A percentile compares a stretch with the other conserved stretches of the same genome.
Conservation (phyloP, 2,329 filamentous ascomycete species). For the Trichoderma cornu-damae region DNA sequence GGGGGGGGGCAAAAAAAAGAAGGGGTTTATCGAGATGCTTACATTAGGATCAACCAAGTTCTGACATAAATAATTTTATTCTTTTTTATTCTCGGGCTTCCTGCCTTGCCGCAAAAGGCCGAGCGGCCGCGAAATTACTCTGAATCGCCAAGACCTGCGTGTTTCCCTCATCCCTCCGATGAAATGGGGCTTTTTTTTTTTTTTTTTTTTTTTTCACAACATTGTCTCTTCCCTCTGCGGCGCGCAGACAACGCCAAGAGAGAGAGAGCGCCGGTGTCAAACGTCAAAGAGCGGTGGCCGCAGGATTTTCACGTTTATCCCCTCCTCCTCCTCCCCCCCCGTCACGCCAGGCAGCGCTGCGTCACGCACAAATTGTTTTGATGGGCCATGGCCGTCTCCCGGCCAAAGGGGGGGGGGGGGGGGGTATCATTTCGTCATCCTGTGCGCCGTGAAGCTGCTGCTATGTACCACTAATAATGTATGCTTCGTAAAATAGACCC, state of each 20-base stretch:
- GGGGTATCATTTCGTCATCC: slow-evolving; percentile 19
- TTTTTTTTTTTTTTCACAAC: too few relatives aligned
- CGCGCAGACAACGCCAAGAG: neutral
- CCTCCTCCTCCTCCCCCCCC: too few relatives aligned
- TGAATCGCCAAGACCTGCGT: slow-evolving; percentile 16
- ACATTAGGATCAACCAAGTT: too few relatives aligned
- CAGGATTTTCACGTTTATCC: too few relatives aligned
- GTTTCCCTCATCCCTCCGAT: slow-evolving; percentile 5
- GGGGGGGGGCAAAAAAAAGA: neutral
- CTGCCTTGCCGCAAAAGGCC: slow-evolving; percentile 2
- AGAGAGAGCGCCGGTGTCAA: neutral
- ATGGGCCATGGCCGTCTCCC: neutral
- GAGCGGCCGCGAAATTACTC: slow-evolving; percentile 14
- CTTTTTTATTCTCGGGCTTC: neutral
- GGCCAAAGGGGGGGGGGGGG: too few relatives aligned
- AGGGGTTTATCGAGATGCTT: slow-evolving; percentile 4
- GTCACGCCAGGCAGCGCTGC: neutral
- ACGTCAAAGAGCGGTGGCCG: neutral
- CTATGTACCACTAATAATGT: too few relatives aligned
- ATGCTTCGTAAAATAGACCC: slow-evolving; percentile 18
- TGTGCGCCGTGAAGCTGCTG: slow-evolving; percentile 20
- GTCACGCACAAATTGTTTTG: slow-evolving; percentile 9
- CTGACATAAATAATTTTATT: slow-evolving; percentile 8
- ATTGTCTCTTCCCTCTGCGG: neutral
- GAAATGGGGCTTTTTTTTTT: too few relatives aligned